Evolutionary conservation across 306 rosid species (phyloP).

Genomic region (Rosa lucieae): DNA sequence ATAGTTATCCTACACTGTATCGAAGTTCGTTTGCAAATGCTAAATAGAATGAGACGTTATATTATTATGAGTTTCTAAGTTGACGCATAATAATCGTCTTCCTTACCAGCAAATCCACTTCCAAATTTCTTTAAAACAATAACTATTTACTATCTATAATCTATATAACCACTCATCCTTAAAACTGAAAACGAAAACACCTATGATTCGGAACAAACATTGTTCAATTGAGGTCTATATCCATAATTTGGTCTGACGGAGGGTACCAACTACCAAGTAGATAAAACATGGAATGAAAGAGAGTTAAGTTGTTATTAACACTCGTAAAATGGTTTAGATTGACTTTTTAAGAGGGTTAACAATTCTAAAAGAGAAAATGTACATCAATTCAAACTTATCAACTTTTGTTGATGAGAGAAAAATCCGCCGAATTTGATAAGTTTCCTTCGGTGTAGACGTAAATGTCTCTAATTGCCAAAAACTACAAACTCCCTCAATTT

Average conservation of each 20-base stretch:
- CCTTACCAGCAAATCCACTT: neutral
- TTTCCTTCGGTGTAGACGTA: neutral
- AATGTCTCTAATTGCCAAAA: neutral
- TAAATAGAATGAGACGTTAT: neutral
- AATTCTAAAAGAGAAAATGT: neutral
- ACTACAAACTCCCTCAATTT: too few species aligned
- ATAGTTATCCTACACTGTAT: neutral
- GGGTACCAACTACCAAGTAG: too few species aligned
- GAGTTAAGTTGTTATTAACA: neutral
- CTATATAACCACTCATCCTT: too few species aligned
- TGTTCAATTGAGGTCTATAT: neutral
- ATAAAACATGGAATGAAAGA: neutral
- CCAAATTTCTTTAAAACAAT: too few species aligned
- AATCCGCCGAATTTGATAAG: neutral
- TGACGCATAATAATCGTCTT: neutral
- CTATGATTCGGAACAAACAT: neutral
- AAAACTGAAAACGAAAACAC: neutral
- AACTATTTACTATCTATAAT: neutral
- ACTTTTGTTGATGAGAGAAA: neutral
- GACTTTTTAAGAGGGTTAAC: neutral
- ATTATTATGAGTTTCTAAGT: neutral
- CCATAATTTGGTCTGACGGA: too few species aligned
- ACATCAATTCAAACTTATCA: neutral
- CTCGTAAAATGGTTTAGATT: neutral
- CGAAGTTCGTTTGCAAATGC: neutral